A percentile compares a stretch with the other conserved stretches of the same genome.
These are phyloP conservation scores for Amauroascus niger DNA, from an alignment of 2,329 filamentous ascomycete genomes.

Conservation along the genomic window DNA sequence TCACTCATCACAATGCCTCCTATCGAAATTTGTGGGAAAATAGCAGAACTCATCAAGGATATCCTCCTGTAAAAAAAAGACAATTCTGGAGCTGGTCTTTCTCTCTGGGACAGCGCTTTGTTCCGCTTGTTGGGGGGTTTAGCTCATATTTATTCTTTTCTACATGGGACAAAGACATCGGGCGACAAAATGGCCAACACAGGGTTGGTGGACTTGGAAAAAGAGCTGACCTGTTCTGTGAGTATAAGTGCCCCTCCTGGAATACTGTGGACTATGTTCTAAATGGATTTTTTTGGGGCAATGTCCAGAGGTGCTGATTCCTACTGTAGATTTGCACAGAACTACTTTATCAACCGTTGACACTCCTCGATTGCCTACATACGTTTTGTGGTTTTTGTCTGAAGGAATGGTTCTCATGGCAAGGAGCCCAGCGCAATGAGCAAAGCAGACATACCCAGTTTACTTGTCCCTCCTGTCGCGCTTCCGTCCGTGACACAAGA, in stretches of 20 bases:
- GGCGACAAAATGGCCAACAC: conserved; percentile 12
- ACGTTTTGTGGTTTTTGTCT: conserved; percentile 93
- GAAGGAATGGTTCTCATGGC: conserved; percentile 89
- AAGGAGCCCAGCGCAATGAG: conserved; percentile 49
- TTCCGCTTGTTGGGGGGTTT: too few relatives aligned
- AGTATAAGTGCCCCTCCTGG: conserved; percentile 35
- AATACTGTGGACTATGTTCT: background rate
- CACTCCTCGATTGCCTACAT: conserved; percentile 84
- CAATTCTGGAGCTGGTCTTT: too few relatives aligned
- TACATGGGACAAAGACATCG: conserved; percentile 8
- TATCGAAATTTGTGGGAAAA: too few relatives aligned
- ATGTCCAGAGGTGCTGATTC: conserved; percentile 1
- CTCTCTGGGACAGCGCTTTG: too few relatives aligned
- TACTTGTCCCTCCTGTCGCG: conserved; percentile 89
- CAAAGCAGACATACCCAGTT: conserved; percentile 48
- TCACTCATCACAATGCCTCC: too few relatives aligned
- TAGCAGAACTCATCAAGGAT: too few relatives aligned
- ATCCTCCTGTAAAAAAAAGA: too few relatives aligned
- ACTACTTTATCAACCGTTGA: conserved; percentile 80
- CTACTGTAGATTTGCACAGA: conserved; percentile 79
- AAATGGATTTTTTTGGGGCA: background rate
- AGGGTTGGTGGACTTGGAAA: conserved; percentile 63
- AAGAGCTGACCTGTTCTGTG: conserved; percentile 91
- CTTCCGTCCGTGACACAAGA: conserved; percentile 71
- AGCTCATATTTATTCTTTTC: background rate